Evolutionary conservation across 306 rosid species (phyloP).

Genomic region (Sphenostylis stenocarpa): DNA sequence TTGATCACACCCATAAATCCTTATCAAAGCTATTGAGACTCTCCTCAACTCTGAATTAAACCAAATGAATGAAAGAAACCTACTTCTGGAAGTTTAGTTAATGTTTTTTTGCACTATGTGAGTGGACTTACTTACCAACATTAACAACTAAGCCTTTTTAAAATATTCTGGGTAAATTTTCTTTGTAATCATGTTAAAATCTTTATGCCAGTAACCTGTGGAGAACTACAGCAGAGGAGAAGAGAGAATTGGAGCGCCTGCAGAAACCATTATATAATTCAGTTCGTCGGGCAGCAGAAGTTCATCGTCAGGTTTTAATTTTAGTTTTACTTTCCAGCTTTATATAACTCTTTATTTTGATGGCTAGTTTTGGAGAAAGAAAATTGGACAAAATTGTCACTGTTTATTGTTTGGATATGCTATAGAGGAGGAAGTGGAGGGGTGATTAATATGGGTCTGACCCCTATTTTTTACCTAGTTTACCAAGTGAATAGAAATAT

Average conservation of each 20-base stretch:
- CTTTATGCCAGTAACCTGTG: conserved; percentile 67
- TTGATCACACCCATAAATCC: background rate
- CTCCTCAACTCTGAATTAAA: conserved; percentile 4
- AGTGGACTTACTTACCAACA: background rate
- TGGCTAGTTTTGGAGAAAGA: conserved; percentile 6
- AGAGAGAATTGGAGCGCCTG: conserved; percentile 97
- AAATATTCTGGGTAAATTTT: conserved; percentile 5
- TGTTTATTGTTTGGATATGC: background rate
- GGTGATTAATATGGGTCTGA: background rate
- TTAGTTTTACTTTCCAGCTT: conserved; percentile 28
- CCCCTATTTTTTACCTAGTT: background rate
- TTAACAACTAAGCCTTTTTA: background rate
- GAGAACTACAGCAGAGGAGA: conserved; percentile 97
- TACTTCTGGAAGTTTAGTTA: background rate
- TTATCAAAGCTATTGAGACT: background rate
- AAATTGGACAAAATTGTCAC: conserved; percentile 1
- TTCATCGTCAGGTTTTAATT: conserved; percentile 91
- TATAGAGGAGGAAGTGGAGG: conserved; percentile 7
- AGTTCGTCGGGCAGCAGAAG: conserved; percentile 97
- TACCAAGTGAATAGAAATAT: background rate
- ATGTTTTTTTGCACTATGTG: conserved; percentile 9
- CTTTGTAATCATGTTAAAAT: conserved; percentile 2
- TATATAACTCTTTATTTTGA: conserved; percentile 24
- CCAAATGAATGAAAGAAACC: conserved; percentile 11
- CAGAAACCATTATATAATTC: conserved; percentile 89